Evolutionary conservation across 768 basidiomycete genomes (phyloP), one percentile per base, ranked within the genome.

Genomic region (Imleria badia): DNA sequence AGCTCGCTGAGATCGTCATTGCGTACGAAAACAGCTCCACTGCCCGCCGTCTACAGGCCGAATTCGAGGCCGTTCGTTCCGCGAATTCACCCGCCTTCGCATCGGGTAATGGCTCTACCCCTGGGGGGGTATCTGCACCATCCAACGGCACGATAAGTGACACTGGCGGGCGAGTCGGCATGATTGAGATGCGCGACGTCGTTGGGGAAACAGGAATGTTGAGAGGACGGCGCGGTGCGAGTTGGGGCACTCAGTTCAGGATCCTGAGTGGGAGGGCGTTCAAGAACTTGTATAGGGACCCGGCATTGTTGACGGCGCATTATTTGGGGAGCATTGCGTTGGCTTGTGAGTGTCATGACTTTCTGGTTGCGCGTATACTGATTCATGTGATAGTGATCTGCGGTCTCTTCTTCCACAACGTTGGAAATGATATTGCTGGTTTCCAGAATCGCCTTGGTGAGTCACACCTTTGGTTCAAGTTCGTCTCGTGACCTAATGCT

Each of bases 211-310:
- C 82, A 35, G 73, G 78, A 47, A 63, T 90, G 54, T 69, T 94
- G 66, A 72, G 87, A 47, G 88, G 87, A 15, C 75, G 86, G 61
- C 85, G 88, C 71, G 81, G 93, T 51, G 97, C 96, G 8, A 87
- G 82, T 58, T 94, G 86, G 83, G 78, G 77, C 40, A 95, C 89
- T 17, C 97, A 99, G 75, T 98, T 99, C 66, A 81, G 83, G 68
- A 95, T 98, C 52, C 73, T 99, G 67, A 97, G 94, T 67, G 95
- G 95, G 23, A 75, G 97, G 53, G 94, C 96, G 20, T 98, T 99
- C 80, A 98, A 98, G 81, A 98, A 98, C 66, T 72, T 99, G 55
- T 98, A 99, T 69, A 80, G 96, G 23, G 94, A 99, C 65, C 96
- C 96, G 0, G 88, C 94, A 45, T 72, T 99, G 51, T 79, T 99